Base-by-base conservation (phyloP, 2,329 filamentous ascomycete genomes). In the Amauroascus niger region DNA sequence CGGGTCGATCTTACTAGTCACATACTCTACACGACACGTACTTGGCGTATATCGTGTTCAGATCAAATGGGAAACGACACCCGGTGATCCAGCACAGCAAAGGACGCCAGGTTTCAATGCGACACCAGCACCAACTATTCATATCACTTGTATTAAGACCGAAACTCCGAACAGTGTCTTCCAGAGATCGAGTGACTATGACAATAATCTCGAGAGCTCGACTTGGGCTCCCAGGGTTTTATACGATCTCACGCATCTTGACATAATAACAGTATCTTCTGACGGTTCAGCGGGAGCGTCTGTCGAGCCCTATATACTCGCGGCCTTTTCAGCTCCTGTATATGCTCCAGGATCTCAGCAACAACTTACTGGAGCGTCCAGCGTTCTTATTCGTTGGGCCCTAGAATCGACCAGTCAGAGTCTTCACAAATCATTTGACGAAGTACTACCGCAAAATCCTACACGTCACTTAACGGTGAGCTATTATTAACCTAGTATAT, bases 361-460 rank as follows among this genome's bases (percentile, higher is more conserved):
- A 28, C 76, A 83, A 28, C 82, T 79, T 51, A 76, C 78, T 59
- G 80, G 83, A 30, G 74, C 80, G 0, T 81, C 86, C 60, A 95
- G 84, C 60, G 79, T 90, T 39, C 76, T 97, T 57, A 83, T 88
- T 58, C 80, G 86, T 57, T 97, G 91, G 91, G 84, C 93, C 60
- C 67, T 91, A 8, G 76, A 79, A 30, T 81, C 86, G 30, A 76
- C 80, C 46, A 71, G 78, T n/a, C 81, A 84, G 58, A 76, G 72
- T 8, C 71, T 94, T 6, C 86, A 93, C 64, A 72, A 83, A 1
- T 85, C 84, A 11, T 91, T 95, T 65, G 85, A 88, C 59, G 84
- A 90, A 61, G 75, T 93, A 24, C 80, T 82, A 6, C 76, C 78
- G 41, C 80, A 84, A 60, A 81, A 81, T 62, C 81, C 80, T 63